A percentile compares a stretch with the other conserved stretches of the same genome.
phyloP scores from a whole-genome alignment of 257 asterid species.

The Catharanthus roseus region DNA sequence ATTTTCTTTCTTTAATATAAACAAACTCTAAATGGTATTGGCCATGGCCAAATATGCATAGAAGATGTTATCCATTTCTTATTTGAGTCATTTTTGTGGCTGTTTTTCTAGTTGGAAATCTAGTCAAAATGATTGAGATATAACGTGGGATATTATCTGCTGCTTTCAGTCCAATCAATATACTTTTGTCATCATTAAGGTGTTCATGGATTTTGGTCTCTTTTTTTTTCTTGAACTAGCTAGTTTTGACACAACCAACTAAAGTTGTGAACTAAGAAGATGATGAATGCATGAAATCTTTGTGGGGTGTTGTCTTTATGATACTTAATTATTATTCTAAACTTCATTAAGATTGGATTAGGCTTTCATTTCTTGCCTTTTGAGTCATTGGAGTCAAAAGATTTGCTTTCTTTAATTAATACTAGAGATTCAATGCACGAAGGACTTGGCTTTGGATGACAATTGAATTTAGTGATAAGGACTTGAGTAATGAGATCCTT shows the following conservation, averaged over 20 bases:
- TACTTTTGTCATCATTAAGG: slow-evolving; percentile 9
- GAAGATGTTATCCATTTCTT: not conserved
- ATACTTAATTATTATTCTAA: not conserved
- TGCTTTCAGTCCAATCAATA: not conserved
- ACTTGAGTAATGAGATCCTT: slow-evolving; percentile 5
- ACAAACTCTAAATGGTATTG: too few species aligned
- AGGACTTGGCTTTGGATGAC: not conserved
- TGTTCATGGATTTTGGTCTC: slow-evolving; percentile 10
- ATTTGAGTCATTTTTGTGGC: not conserved
- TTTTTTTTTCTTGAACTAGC: not conserved
- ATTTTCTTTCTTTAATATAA: not conserved
- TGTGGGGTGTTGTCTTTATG: slow-evolving; percentile 20
- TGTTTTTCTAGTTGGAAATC: slow-evolving; percentile 27
- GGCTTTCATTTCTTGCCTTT: slow-evolving; percentile 13
- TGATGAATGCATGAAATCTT: slow-evolving; percentile 32
- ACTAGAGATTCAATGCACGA: not conserved
- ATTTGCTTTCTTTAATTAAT: not conserved
- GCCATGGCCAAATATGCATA: not conserved
- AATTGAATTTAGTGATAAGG: slow-evolving; percentile 2
- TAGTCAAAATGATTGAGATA: slow-evolving; percentile 29
- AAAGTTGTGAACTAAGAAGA: slow-evolving; percentile 7
- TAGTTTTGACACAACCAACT: not conserved
- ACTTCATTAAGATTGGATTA: slow-evolving; percentile 20
- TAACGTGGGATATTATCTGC: slow-evolving; percentile 16
- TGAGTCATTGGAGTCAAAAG: slow-evolving; percentile 11